Evolutionary conservation across 2,329 filamentous ascomycete species (phyloP).

Genomic region (Aureobasidium pullulans): DNA sequence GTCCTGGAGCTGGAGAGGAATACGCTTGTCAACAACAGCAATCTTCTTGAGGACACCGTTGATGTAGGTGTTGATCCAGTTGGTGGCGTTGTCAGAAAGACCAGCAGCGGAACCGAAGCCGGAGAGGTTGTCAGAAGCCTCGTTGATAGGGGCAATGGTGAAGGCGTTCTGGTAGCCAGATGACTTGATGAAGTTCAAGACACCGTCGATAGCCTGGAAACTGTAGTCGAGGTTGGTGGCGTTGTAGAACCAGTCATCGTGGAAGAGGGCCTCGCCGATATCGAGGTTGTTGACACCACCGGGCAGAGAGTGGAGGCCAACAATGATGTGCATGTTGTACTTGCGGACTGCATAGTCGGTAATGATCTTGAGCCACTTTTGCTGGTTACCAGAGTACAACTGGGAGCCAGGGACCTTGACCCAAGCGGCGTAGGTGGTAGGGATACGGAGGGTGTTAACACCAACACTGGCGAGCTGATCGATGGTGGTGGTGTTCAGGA

Average conservation of each 20-base stretch:
- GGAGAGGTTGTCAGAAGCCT: conserved; percentile 29
- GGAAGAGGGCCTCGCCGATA: conserved; percentile 17
- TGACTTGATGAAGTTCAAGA: conserved; percentile 27
- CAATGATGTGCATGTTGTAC: conserved; percentile 30
- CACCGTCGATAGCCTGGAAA: conserved; percentile 25
- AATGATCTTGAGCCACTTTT: conserved; percentile 23
- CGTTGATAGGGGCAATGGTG: conserved; percentile 33
- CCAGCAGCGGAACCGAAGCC: conserved; percentile 27
- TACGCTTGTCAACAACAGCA: conserved; percentile 21
- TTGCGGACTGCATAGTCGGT: conserved; percentile 29
- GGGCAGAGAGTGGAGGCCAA: conserved; percentile 29
- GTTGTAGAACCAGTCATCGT: conserved; percentile 30
- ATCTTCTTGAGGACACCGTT: conserved; percentile 22
- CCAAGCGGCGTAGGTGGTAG: conserved; percentile 24
- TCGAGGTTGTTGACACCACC: conserved; percentile 25
- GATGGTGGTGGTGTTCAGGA: conserved; percentile 25
- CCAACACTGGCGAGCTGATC: conserved; percentile 27
- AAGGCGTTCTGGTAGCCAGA: conserved; percentile 25
- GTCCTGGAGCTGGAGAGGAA: conserved; percentile 29
- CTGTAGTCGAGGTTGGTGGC: conserved; percentile 28
- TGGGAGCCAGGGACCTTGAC: conserved; percentile 25
- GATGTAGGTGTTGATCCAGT: conserved; percentile 25
- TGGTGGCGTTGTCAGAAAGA: conserved; percentile 23
- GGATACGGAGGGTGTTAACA: conserved; percentile 30
- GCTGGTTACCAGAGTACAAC: conserved; percentile 30